Conservation (phyloP, 192 early-diverging fungal genomes). For the Dimargaris cristalligena region DNA sequence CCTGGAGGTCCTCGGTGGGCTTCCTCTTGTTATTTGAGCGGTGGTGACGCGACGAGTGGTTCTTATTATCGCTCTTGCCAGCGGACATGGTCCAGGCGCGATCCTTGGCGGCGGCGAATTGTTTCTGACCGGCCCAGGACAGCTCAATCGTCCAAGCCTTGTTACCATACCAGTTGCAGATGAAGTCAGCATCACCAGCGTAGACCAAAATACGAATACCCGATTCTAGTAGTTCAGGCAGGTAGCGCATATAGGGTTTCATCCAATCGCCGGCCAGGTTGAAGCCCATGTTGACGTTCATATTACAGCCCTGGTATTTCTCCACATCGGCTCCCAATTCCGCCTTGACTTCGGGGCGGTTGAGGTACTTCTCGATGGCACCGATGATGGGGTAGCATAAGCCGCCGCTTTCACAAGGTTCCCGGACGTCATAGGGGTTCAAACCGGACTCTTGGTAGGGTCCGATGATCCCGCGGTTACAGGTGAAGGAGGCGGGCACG, state of each 20-base stretch:
- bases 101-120: constrained; percentile 52
- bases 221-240: constrained; percentile 56
- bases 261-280: constrained; percentile 77
- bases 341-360: constrained; percentile 52
- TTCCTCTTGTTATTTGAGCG: not conserved
- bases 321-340: constrained; percentile 58
- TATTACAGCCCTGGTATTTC: constrained; percentile 67
- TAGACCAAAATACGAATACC: constrained; percentile 76
- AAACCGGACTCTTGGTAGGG: constrained; percentile 66
- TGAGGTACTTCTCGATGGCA: constrained; percentile 65
- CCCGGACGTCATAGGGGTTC: constrained; percentile 91
- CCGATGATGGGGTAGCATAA: constrained; percentile 78
- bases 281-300: constrained; percentile 65
- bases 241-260: constrained; percentile 52
- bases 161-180: constrained; percentile 83
- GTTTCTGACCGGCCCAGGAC: constrained; percentile 61
- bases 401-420: constrained; percentile 59
- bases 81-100: constrained; percentile 50
- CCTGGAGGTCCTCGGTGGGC: constrained; percentile 19
- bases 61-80: constrained; percentile 32
- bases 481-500: constrained; percentile 69
- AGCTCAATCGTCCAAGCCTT: constrained; percentile 78
- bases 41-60: not conserved
- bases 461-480: constrained; percentile 61
- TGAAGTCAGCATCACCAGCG: constrained; percentile 86